phyloP scores from a whole-genome alignment of 352 stramenopile genomes.

The Pythium oligandrum region DNA sequence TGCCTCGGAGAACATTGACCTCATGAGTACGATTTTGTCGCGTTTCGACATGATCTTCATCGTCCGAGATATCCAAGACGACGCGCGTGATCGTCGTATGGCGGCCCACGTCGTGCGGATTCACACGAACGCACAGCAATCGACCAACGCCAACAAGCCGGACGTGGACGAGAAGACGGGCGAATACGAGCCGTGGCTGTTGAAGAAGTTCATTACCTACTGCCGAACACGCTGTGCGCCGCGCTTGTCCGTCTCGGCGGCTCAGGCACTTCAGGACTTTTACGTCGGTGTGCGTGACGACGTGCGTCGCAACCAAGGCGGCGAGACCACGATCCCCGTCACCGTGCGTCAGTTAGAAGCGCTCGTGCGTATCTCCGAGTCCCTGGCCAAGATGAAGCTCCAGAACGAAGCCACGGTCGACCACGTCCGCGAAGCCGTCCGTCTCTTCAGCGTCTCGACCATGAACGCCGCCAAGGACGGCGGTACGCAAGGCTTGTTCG shows the following conservation, averaged over 20 bases:
- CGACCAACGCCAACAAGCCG: constrained; percentile 18
- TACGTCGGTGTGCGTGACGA: constrained; percentile 98
- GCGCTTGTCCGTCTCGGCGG: constrained; percentile 88
- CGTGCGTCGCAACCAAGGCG: constrained; percentile 80
- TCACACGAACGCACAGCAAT: constrained; percentile 86
- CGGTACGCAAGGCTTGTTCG: constrained; percentile 76
- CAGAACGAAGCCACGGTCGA: constrained; percentile 70
- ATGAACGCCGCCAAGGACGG: constrained; percentile 96
- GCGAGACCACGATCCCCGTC: constrained; percentile 92
- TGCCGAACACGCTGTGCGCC: constrained; percentile 93
- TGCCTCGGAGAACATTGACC: constrained; percentile 98
- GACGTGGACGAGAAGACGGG: constrained; percentile 25
- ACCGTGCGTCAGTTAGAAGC: constrained; percentile 98
- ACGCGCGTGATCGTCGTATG: constrained; percentile 95
- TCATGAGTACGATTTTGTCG: constrained; percentile 98
- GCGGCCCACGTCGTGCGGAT: constrained; percentile 98
- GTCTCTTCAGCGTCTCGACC: constrained; percentile 97
- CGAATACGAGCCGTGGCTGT: constrained; percentile 81
- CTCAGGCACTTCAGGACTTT: constrained; percentile 92
- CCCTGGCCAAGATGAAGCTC: constrained; percentile 97
- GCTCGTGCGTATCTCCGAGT: constrained; percentile 96
- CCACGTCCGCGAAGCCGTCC: constrained; percentile 96
- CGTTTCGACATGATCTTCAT: constrained; percentile 99
- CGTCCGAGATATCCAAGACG: constrained; percentile 97
- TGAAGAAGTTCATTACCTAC: constrained; percentile 99